Evolutionary conservation across 352 stramenopile genomes (phyloP), one percentile per base, ranked within the genome.

Genomic region (Pythium insidiosum): DNA sequence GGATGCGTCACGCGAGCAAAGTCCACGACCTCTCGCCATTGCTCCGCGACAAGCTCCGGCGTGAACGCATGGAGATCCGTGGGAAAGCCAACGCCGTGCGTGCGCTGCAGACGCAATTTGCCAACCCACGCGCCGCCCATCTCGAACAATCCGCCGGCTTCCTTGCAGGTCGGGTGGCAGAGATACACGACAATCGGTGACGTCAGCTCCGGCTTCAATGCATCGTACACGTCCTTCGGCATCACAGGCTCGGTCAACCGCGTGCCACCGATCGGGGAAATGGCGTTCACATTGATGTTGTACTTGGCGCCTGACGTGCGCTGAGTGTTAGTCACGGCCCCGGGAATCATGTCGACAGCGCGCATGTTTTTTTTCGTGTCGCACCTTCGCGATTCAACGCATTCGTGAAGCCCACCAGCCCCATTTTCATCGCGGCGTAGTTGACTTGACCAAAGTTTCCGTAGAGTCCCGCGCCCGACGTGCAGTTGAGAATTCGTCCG

Each of bases 361-460:
- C n/a, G n/a, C n/a, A n/a, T n/a, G n/a, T n/a, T n/a, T n/a, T n/a
- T n/a, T n/a, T n/a, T n/a, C n/a, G n/a, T n/a, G n/a, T n/a, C 5
- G 23, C 31, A 75, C 71, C 75, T 76, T 89, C 76, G 28, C 69
- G 68, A 44, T 79, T 78, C 21, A 89, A 58, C 23, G 76, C 69
- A 28, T 73, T 63, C 0, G 71, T 85, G 39, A 89, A 82, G 34
- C 76, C 76, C 20, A 74, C 69, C 22, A 89, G 55, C 2, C 66
- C 76, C 66, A 83, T 82, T 43, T 89, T 89, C 59, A 79, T 74
- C n/a, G 76, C 62, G 6, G 71, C 72, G 49, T 89, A 89, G 58
- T 88, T 86, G 31, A 70, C 72, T 34, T 88, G 76, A 3, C 76
- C 76, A 47, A 88, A 88, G 53, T 88, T 84, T 13, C 76, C 76